Conservation (phyloP, 2,329 filamentous ascomycete species). For the Trichophyton benhamiae region DNA sequence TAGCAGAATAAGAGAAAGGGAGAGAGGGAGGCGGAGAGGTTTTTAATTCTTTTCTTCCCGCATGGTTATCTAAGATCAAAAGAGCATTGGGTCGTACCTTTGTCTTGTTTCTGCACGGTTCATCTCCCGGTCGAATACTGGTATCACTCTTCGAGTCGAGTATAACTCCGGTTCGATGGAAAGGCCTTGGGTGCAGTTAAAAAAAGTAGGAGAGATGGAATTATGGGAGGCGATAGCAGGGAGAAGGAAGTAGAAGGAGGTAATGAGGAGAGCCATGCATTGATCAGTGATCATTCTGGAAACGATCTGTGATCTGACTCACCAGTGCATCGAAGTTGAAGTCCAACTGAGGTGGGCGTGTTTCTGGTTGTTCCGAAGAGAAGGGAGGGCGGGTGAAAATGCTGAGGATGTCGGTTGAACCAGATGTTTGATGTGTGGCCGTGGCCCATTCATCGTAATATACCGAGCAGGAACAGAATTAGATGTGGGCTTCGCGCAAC, state of each 20-base stretch:
- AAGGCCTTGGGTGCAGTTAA: not conserved
- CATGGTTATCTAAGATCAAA: not conserved
- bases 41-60: not conserved
- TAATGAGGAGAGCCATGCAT: not conserved
- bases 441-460: not conserved
- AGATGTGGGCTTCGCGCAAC: not conserved
- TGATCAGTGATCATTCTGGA: constrained; percentile 12
- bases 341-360: not conserved
- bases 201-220: not conserved
- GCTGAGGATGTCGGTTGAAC: not conserved
- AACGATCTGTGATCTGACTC: constrained; percentile 19
- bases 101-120: not conserved
- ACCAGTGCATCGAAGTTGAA: constrained; percentile 14
- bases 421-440: not conserved
- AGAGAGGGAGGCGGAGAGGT: not conserved
- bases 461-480: not conserved
- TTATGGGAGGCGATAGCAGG: not conserved
- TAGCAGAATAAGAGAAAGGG: not conserved
- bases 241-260: not conserved
- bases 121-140: not conserved
- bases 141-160: not conserved
- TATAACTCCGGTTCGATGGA: not conserved
- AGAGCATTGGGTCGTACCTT: constrained; percentile 5
- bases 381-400: not conserved
- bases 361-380: not conserved